phyloP scores from a whole-genome alignment of 2,329 filamentous ascomycete genomes.

The Lecanoromycetidae sp. region DNA sequence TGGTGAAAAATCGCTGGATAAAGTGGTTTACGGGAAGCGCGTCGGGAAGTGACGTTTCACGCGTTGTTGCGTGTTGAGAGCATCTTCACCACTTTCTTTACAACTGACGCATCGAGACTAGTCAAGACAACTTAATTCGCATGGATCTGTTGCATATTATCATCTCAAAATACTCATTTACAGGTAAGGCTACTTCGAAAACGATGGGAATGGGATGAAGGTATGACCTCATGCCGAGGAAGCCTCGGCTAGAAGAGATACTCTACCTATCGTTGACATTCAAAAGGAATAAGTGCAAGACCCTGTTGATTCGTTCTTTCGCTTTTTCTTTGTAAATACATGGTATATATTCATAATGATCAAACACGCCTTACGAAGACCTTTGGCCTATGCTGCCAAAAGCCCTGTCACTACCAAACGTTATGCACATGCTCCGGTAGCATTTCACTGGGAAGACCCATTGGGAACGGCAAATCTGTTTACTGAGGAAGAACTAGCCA shows the following conservation, averaged over 20 bases:
- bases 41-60: conserved; percentile 6
- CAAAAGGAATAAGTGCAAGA: too few relatives aligned
- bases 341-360: conserved; percentile 1
- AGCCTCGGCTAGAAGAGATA: background rate
- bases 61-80: background rate
- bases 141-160: background rate
- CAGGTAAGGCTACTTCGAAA: too few relatives aligned
- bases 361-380: conserved; percentile 1
- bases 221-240: conserved; percentile 10
- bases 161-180: too few relatives aligned
- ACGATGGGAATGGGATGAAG: background rate
- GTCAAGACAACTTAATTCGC: too few relatives aligned
- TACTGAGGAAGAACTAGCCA: conserved; percentile 82
- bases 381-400: conserved; percentile 1
- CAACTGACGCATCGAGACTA: too few relatives aligned
- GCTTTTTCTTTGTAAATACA: background rate
- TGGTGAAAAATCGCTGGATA: background rate
- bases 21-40: background rate
- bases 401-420: conserved; percentile 11
- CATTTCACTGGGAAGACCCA: conserved; percentile 89
- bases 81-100: too few relatives aligned
- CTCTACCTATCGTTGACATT: too few relatives aligned
- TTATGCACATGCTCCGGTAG: conserved; percentile 26
- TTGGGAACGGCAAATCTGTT: conserved; percentile 61
- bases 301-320: background rate